Base-by-base conservation (phyloP, 2,329 filamentous ascomycete species). In the Emericellopsis cladophorae region DNA sequence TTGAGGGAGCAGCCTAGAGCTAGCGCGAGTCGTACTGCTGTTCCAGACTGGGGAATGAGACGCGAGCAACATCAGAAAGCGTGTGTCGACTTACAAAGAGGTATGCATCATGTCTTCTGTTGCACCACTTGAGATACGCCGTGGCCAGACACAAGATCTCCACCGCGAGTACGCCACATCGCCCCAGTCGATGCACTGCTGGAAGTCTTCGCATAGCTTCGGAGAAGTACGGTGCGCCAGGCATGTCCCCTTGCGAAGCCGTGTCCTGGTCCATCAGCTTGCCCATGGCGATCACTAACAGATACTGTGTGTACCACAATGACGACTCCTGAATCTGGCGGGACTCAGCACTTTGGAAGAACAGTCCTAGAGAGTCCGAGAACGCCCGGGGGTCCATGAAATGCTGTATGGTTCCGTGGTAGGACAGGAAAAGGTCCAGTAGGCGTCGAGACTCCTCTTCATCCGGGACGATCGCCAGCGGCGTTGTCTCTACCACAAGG, bases 271-370 rank as follows among this genome's bases (percentile, higher is more conserved):
- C 49, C 21, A 55, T 52, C 22, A 54, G 45, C 45, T 50, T 55
- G 2, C 48, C 54, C 39, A 56, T 51, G 7, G 54, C 52, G 49
- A 56, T 54, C 4, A 56, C 50, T 14, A 56, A 31, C 2, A 56
- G 36, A 33, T 55, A 56, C 21, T 54, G 45, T 0, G 46, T 51
- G 29, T 51, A 56, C 52, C 52, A 56, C 3, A 48, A 48, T 8
- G 46, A 46, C 34, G 47, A 41, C 42, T 51, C 49, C 10, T 48
- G 46, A 1, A 42, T 37, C 3, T 10, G 14, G 10, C 40, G 37
- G 2, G 40, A 36, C 6, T 42, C 26, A 4, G 51, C 49, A 4
- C 41, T 52, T 34, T 50, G 45, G 14, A 49, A 55, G 2, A 55
- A 32, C 9, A 51, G 36, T 7, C 48, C 48, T 35, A 55, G 31